A percentile compares a stretch with the other conserved stretches of the same genome.
phyloP scores from a whole-genome alignment of 768 basidiomycete species.

The Artomyces pyxidatus region DNA sequence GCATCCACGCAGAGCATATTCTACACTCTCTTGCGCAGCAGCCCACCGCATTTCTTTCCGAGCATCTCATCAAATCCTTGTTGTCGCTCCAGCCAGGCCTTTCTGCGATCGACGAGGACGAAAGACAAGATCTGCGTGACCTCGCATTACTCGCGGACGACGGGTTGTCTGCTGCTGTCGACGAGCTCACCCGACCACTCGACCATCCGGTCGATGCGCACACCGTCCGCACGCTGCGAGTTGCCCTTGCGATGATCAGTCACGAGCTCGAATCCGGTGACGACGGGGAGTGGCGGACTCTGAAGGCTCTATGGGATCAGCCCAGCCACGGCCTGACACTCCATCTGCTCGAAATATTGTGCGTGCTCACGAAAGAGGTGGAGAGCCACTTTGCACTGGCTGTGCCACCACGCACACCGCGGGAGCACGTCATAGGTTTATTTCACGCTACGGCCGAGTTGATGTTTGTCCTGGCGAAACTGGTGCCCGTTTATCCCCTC shows the following conservation, averaged over 20 bases:
- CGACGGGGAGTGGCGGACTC: conserved; percentile 44
- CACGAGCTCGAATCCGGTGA: conserved; percentile 43
- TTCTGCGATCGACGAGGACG: conserved; percentile 52
- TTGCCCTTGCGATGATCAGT: conserved; percentile 50
- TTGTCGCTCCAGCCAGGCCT: conserved; percentile 52
- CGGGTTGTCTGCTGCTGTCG: conserved; percentile 53
- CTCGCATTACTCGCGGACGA: conserved; percentile 63
- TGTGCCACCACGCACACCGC: conserved; percentile 19
- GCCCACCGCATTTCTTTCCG: conserved; percentile 50
- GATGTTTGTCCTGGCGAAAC: conserved; percentile 39
- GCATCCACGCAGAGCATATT: conserved; percentile 62
- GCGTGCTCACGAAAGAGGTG: conserved; percentile 44
- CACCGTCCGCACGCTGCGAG: conserved; percentile 51
- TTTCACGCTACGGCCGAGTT: conserved; percentile 48
- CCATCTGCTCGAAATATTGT: conserved; percentile 46
- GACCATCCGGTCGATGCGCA: conserved; percentile 43
- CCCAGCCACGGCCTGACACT: conserved; percentile 47
- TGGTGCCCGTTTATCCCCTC: conserved; percentile 40
- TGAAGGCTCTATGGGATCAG: conserved; percentile 56
- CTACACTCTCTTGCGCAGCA: conserved; percentile 52
- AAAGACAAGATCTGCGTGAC: conserved; percentile 49
- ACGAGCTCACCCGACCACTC: conserved; percentile 45
- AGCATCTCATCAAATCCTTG: conserved; percentile 51
- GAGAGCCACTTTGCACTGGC: conserved; percentile 41
- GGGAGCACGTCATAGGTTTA: conserved; percentile 40